phyloP scores from a whole-genome alignment of 176 grass and related monocot genomes.

The Miscanthus lutarioriparius region DNA sequence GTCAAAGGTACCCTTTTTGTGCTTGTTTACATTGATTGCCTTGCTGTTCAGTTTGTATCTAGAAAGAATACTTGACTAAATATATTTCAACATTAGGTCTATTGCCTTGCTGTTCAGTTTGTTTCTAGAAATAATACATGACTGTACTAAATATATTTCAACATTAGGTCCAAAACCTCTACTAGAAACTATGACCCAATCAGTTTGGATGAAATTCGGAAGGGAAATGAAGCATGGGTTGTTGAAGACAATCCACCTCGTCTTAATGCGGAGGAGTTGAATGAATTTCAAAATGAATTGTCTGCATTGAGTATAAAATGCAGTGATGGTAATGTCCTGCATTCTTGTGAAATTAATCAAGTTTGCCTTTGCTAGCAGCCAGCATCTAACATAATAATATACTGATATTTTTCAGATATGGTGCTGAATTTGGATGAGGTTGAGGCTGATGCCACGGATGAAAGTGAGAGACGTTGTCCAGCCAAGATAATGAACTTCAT shows the following conservation, averaged over 20 bases:
- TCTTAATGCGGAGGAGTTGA: no score
- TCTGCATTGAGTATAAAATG: no score
- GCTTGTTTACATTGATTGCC: neutral
- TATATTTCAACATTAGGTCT: neutral
- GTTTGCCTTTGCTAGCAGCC: neutral
- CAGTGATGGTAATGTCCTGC: neutral
- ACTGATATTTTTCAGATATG: neutral
- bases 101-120: neutral
- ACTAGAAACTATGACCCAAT: conserved; percentile 15
- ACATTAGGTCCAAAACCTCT: neutral
- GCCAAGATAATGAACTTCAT: neutral
- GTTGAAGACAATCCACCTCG: no score
- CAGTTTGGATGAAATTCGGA: conserved; percentile 11
- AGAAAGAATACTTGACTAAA: neutral
- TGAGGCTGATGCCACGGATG: neutral
- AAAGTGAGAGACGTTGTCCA: neutral
- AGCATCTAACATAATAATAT: neutral
- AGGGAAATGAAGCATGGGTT: neutral
- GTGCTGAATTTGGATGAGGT: neutral
- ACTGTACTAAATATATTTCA: neutral
- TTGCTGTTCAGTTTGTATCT: neutral
- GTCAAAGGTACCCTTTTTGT: neutral
- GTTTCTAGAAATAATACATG: neutral
- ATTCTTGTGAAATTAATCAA: neutral
- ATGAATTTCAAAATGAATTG: no score